These are phyloP conservation scores for Leccinum aurantiacum DNA, from an alignment of 768 basidiomycete genomes.

Conservation along the genomic window DNA sequence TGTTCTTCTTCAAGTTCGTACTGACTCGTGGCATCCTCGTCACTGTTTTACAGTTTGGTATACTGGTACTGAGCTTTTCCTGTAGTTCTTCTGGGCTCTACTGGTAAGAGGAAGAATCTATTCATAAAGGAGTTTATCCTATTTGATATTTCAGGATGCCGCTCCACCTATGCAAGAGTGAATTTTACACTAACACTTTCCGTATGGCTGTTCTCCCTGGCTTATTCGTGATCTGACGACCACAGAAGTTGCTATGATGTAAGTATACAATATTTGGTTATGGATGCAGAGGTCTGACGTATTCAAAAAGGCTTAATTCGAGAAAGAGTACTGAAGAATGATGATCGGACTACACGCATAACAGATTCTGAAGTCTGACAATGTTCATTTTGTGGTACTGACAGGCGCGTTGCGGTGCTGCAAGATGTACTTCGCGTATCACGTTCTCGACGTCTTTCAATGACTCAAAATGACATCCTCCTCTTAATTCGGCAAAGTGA, in stretches of 20 bases:
- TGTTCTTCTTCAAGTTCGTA: constrained; percentile 13
- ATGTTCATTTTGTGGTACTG: too few species aligned
- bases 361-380: not conserved
- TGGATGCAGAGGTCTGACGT: not conserved
- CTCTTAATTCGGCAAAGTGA: too few species aligned
- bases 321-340: constrained; percentile 1
- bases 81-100: not conserved
- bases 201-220: not conserved
- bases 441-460: not conserved
- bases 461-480: not conserved
- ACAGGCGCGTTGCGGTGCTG: too few species aligned
- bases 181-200: constrained; percentile 2
- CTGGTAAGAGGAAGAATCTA: not conserved
- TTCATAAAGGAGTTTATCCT: not conserved
- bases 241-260: constrained; percentile 11
- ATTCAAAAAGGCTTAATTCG: not conserved
- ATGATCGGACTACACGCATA: not conserved
- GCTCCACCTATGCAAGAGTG: constrained; percentile 10
- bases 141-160: constrained; percentile 4
- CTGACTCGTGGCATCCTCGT: constrained; percentile 16
- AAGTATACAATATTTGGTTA: not conserved
- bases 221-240: constrained; percentile 1
- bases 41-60: constrained; percentile 12
- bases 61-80: constrained; percentile 1
- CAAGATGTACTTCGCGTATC: not conserved